Conservation (phyloP, 192 early-diverging fungal genomes). For the Entomortierella chlamydospora region DNA sequence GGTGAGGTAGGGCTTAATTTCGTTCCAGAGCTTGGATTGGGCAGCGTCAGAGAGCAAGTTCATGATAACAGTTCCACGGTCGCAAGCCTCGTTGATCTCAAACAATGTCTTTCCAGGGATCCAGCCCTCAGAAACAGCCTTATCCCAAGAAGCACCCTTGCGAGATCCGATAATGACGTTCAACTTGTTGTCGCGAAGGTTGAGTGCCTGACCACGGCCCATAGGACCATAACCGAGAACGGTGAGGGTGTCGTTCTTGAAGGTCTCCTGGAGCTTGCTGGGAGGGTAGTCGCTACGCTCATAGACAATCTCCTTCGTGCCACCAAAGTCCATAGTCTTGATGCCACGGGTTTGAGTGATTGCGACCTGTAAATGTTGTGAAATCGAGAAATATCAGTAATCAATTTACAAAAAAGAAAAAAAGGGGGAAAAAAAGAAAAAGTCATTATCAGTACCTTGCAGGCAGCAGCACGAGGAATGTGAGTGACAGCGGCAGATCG, state of each 20-base stretch:
- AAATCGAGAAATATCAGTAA: not conserved
- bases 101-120: slow-evolving; percentile 96
- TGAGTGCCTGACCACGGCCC: slow-evolving; percentile 93
- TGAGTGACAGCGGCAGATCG: slow-evolving; percentile 52
- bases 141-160: slow-evolving; percentile 91
- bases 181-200: slow-evolving; percentile 95
- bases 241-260: slow-evolving; percentile 94
- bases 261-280: slow-evolving; percentile 91
- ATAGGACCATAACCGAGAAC: slow-evolving; percentile 97
- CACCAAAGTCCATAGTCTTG: slow-evolving; percentile 96
- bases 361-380: slow-evolving; percentile 4
- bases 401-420: not conserved
- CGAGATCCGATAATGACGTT: slow-evolving; percentile 97
- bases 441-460: slow-evolving; percentile 36
- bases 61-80: slow-evolving; percentile 94
- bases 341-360: slow-evolving; percentile 77
- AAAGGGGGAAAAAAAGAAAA: not conserved
- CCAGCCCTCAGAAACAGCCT: slow-evolving; percentile 96
- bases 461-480: slow-evolving; percentile 40
- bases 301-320: slow-evolving; percentile 90
- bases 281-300: slow-evolving; percentile 95
- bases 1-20: slow-evolving; percentile 90
- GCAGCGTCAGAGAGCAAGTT: slow-evolving; percentile 97
- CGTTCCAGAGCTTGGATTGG: slow-evolving; percentile 92
- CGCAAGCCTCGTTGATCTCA: slow-evolving; percentile 89